Percentiles rank a stretch among this genome's conserved stretches.
Conservation (phyloP, 371 early-diverging fungal genomes). For the Rhizopus microsporus region DNA sequence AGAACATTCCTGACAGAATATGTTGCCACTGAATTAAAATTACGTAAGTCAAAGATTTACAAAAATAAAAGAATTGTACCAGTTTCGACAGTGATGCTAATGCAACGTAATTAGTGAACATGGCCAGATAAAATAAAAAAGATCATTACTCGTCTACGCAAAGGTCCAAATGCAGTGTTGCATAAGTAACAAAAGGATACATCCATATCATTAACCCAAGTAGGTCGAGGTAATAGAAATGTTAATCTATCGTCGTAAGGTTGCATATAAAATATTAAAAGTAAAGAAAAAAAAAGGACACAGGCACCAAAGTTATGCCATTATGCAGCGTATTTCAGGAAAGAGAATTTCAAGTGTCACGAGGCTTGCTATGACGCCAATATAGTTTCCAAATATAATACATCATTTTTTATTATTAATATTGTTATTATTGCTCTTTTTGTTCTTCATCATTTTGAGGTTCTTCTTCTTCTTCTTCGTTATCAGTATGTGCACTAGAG, state of each 20-base stretch:
- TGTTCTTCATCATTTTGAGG: background rate
- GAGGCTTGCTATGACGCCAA: too few relatives aligned
- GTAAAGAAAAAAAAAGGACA: background rate
- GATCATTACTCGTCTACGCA: conserved; percentile 45
- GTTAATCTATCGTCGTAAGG: conserved; percentile 36
- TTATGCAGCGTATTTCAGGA: too few relatives aligned
- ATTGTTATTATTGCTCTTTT: background rate
- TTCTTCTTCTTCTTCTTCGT: conserved; percentile 1
- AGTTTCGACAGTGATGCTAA: conserved; percentile 71
- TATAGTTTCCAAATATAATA: too few relatives aligned
- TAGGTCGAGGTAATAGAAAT: conserved; percentile 51
- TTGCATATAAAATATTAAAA: conserved; percentile 24
- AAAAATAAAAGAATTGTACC: conserved; percentile 39
- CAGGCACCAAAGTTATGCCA: background rate
- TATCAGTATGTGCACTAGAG: background rate
- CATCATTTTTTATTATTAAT: too few relatives aligned
- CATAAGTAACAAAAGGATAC: conserved; percentile 44
- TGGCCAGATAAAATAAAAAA: conserved; percentile 2
- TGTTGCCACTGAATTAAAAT: conserved; percentile 49
- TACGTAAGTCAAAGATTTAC: too few relatives aligned
- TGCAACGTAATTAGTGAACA: background rate
- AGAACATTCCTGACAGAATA: conserved; percentile 66
- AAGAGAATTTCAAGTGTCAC: too few relatives aligned
- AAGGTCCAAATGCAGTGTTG: conserved; percentile 39
- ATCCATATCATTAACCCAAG: conserved; percentile 55